A percentile compares a stretch with the other conserved stretches of the same genome.
phyloP scores from a whole-genome alignment of 2,329 filamentous ascomycete genomes.

The Paecilomyces sp. region DNA sequence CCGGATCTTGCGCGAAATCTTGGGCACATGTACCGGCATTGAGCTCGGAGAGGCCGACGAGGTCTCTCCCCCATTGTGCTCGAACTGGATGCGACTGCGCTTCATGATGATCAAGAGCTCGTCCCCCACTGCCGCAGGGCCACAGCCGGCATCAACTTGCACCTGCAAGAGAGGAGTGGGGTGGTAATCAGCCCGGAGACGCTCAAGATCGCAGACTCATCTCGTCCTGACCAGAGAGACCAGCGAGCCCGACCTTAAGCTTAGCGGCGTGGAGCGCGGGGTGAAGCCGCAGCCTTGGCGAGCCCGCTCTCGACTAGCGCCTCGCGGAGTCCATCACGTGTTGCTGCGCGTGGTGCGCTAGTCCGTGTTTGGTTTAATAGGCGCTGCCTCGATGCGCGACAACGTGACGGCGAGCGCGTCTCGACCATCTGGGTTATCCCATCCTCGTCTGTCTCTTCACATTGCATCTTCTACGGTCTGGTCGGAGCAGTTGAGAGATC shows the following conservation, averaged over 20 bases:
- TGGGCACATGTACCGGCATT: slow-evolving; percentile 24
- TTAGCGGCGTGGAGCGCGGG: not conserved
- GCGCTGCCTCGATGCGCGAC: slow-evolving; percentile 4
- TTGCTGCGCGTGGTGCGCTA: slow-evolving; percentile 3
- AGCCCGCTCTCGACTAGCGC: not conserved
- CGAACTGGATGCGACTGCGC: slow-evolving; percentile 31
- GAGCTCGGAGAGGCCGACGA: slow-evolving; percentile 23
- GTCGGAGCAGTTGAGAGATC: not conserved
- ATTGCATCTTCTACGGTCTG: not conserved
- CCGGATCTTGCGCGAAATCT: slow-evolving; percentile 39
- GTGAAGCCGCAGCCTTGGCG: not conserved
- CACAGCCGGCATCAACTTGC: not conserved
- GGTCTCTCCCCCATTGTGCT: slow-evolving; percentile 27
- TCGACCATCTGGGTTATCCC: not conserved
- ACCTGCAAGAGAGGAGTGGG: not conserved
- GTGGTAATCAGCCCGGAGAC: not conserved
- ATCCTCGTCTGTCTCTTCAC: not conserved
- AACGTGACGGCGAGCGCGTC: not conserved
- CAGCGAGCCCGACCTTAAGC: not conserved
- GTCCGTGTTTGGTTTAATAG: slow-evolving; percentile 12
- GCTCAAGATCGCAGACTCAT: not conserved
- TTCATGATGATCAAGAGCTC: slow-evolving; percentile 22
- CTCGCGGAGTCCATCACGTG: slow-evolving; percentile 12
- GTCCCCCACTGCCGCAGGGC: not conserved
- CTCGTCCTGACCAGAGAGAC: not conserved